Evolutionary conservation across 2,329 filamentous ascomycete species (phyloP), one percentile per base, ranked within the genome.

Genomic region (Phoma sp.): DNA sequence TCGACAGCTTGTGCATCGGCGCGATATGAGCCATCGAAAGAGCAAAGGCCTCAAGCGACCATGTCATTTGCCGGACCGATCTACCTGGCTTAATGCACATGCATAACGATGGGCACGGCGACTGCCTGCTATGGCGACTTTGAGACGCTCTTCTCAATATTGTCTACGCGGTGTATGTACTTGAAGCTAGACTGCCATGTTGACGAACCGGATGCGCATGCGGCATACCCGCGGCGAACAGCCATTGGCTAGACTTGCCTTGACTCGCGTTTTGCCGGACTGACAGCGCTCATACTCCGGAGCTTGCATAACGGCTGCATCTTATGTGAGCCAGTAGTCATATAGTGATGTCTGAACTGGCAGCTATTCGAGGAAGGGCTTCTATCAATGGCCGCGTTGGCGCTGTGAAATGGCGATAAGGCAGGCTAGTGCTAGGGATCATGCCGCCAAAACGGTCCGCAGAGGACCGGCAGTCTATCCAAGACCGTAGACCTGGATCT

Each of bases 381-480:
- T 71, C 67, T 69, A 72, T 72, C 69, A 62, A 56, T 61, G 55
- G 65, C 60, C 54, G 49, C 49, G 47, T 52, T 61, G 54, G 57
- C 55, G 61, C 50, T 57, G 67, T 75, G 72, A 64, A 71, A 75
- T 71, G 60, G 65, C 67, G 74, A 76, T 76, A 76, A 76, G 72
- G 72, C 63, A 68, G 52, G 46, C 52, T 60, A 60, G 56, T 59
- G 61, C 51, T 58, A 62, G 60, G 65, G 63, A 65, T 52, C 55
- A 48, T 33, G 43, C 55, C 54, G 51, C 61, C 59, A 44, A 57
- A 52, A 52, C 59, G 46, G 59, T 57, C 56, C 68, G 62, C 64
- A 70, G 64, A 58, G 51, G 64, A 56, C 62, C 60, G 55, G 61
- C 58, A 62, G 61, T 62, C 61, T 39, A 51, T 56, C 57, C 62